phyloP scores from a whole-genome alignment of 1,284 basidiomycete genomes.

The Sutorius eximius region DNA sequence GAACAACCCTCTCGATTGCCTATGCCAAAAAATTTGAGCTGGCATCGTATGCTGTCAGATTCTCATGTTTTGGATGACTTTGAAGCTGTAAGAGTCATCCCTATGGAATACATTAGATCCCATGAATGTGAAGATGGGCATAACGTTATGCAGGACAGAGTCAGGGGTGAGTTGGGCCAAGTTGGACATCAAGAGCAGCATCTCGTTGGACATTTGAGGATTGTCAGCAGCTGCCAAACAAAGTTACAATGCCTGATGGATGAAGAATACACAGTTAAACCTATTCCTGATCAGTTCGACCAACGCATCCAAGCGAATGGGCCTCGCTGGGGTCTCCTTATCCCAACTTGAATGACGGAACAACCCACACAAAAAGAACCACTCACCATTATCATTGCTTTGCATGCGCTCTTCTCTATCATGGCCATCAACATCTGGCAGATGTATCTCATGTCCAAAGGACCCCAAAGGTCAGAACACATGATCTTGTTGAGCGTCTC shows the following conservation, averaged over 20 bases:
- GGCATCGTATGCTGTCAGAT: not conserved
- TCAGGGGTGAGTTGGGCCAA: conserved; percentile 86
- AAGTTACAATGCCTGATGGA: conserved; percentile 1
- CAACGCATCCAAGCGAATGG: conserved; percentile 74
- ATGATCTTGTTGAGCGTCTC: conserved; percentile 73
- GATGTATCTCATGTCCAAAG: conserved; percentile 74
- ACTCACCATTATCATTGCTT: conserved; percentile 60
- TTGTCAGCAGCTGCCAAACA: conserved; percentile 70
- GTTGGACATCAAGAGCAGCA: conserved; percentile 85
- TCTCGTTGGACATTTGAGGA: conserved; percentile 93
- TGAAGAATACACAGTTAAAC: conserved; percentile 20
- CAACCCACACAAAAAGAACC: not conserved
- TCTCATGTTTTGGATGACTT: conserved; percentile 86
- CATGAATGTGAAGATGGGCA: conserved; percentile 99
- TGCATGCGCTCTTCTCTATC: conserved; percentile 67
- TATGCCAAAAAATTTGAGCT: conserved; percentile 34
- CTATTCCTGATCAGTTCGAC: conserved; percentile 84
- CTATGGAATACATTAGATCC: conserved; percentile 94
- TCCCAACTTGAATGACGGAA: conserved; percentile 9
- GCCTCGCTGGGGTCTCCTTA: conserved; percentile 49
- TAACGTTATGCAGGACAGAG: conserved; percentile 90
- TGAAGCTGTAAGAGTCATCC: conserved; percentile 94
- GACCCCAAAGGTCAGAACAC: conserved; percentile 42
- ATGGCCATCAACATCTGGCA: conserved; percentile 86
- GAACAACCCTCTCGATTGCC: conserved; percentile 93